Evolutionary conservation across 2,329 filamentous ascomycete genomes (phyloP).

Genomic region (Pestalotiopsis sp.): DNA sequence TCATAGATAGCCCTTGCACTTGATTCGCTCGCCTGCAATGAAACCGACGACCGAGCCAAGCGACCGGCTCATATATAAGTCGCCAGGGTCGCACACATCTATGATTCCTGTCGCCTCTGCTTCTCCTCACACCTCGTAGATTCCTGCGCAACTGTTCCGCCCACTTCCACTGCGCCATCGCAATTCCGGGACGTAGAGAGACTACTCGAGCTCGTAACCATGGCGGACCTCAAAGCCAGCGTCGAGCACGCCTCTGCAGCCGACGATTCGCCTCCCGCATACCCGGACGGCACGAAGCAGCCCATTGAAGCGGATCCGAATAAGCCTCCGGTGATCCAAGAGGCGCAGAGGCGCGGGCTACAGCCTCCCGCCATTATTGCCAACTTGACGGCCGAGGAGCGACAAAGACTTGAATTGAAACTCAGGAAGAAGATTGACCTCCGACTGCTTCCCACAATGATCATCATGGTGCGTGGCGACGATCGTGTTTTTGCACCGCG

Average conservation of each 20-base stretch:
- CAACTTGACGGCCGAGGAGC: constrained; percentile 53
- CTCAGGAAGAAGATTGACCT: constrained; percentile 68
- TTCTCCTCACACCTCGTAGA: not conserved
- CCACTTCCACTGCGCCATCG: not conserved
- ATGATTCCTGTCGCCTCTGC: not conserved
- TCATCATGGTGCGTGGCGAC: constrained; percentile 51
- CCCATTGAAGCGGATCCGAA: not conserved
- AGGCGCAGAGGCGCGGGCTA: constrained; percentile 27
- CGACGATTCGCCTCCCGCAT: constrained; percentile 10
- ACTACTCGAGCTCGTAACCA: not conserved
- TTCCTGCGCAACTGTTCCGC: not conserved
- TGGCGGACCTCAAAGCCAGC: constrained; percentile 14
- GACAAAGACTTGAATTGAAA: constrained; percentile 53
- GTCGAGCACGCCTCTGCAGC: constrained; percentile 12
- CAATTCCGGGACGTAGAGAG: not conserved
- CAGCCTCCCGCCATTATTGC: constrained; percentile 37
- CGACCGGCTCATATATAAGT: not conserved
- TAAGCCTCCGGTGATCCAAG: not conserved
- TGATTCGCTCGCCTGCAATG: constrained; percentile 6
- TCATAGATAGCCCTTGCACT: not conserved
- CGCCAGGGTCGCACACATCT: not conserved
- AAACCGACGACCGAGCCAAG: constrained; percentile 13
- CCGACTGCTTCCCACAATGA: constrained; percentile 66
- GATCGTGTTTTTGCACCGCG: too few species aligned
- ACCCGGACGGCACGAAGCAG: constrained; percentile 9